Base-by-base conservation (phyloP, 352 stramenopile species). In the Phytopythium mirpurense region DNA sequence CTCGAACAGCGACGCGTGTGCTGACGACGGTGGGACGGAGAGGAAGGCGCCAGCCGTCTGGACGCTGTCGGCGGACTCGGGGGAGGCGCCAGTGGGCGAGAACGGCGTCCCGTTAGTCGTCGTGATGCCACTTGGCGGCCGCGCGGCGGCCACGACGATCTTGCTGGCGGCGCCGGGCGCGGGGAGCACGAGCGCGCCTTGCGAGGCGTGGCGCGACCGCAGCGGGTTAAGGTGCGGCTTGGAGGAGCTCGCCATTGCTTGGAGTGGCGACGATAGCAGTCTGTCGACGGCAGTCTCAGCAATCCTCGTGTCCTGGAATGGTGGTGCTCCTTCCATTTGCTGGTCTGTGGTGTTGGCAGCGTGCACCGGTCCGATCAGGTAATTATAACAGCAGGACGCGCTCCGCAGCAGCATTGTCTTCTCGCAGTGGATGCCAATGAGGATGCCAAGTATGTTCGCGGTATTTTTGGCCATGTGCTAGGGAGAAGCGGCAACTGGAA, bases 141-240 rank as follows among this genome's bases (percentile, higher is more conserved):
- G 34, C 18, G 48, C 48, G 18, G 48, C 48, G 3, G 34, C 34
- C 32, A 54, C 48, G 5, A 35, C 7, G 48, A 54, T 54, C 34
- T 54, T 54, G 48, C 9, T 34, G 16, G 47, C 5, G 9, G 5
- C 42, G 5, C 18, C 24, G 9, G 34, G 1, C 3, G 11, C 7
- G 11, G 47, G 32, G n/a, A 54, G 34, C 15, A 45, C 47, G 19
- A 54, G 36, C 8, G 48, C 36, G n/a, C 34, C 48, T n/a, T 54
- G 48, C 3, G 48, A 54, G 16, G 15, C 48, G 42, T 54, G 48
- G 1, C 48, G 48, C 36, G 48, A 54, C 19, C 48, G 48, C 23
- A 54, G 26, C 18, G 48, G 48, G 15, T 44, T 54, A 15, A 54
- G 48, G 29, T n/a, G 34, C 5, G 35, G 6, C 26, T 10, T 40